Conservation (phyloP, 352 stramenopile species). For the Phytophthora sp. region DNA sequence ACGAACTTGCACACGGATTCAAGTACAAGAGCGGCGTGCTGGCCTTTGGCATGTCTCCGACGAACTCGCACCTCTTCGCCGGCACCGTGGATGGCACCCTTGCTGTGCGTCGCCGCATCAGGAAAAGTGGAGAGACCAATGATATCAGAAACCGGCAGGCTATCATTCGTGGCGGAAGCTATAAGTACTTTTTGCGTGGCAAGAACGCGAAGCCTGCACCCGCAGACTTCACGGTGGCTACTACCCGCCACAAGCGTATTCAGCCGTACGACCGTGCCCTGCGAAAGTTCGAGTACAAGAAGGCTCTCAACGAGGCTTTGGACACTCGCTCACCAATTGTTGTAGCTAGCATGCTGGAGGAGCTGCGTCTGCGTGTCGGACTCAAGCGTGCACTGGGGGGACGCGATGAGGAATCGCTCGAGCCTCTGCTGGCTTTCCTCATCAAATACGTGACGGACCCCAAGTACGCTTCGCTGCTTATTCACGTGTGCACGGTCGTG, state of each 20-base stretch:
- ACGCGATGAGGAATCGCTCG: constrained; percentile 94
- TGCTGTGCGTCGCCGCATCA: constrained; percentile 77
- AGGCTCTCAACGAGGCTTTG: constrained; percentile 95
- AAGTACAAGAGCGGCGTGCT: constrained; percentile 88
- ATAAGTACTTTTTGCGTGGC: constrained; percentile 91
- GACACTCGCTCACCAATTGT: constrained; percentile 90
- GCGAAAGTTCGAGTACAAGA: constrained; percentile 96
- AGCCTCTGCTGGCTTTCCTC: constrained; percentile 95
- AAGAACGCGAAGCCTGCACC: constrained; percentile 80
- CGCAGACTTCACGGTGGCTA: constrained; percentile 82
- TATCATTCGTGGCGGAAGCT: constrained; percentile 83
- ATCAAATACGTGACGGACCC: constrained; percentile 96
- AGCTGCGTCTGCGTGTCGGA: constrained; percentile 92
- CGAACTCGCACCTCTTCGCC: constrained; percentile 85
- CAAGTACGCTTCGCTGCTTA: constrained; percentile 92
- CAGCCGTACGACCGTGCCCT: constrained; percentile 93
- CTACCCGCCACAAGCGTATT: constrained; percentile 89
- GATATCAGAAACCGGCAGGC: constrained; percentile 70
- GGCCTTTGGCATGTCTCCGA: constrained; percentile 81
- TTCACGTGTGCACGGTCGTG: constrained; percentile 93
- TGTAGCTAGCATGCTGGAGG: constrained; percentile 95
- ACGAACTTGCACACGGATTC: constrained; percentile 90
- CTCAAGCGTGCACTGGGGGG: constrained; percentile 90
- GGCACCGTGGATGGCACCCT: constrained; percentile 81
- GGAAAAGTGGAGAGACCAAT: constrained; percentile 74